These are phyloP conservation scores for Gastrolobium bilobum DNA, from an alignment of 306 rosid genomes.

Conservation along the genomic window DNA sequence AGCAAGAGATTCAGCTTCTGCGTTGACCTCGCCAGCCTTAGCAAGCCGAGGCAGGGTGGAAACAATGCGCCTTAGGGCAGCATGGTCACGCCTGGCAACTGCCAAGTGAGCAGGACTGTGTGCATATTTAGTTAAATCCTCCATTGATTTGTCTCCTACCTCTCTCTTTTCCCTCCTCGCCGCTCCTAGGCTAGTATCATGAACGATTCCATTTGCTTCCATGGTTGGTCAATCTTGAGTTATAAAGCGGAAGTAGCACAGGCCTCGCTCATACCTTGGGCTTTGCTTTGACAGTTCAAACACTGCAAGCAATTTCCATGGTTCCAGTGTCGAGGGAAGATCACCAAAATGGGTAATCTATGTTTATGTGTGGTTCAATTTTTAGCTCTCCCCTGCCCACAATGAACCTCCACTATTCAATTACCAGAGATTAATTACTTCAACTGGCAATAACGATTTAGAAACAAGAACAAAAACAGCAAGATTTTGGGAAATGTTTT, in stretches of 20 bases:
- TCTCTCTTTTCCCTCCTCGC: conserved; percentile 51
- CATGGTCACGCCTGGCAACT: conserved; percentile 79
- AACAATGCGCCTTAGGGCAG: conserved; percentile 70
- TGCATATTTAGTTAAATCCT: conserved; percentile 77
- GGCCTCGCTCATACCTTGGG: conserved; percentile 42
- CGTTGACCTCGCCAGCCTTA: conserved; percentile 84
- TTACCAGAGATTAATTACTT: conserved; percentile 40
- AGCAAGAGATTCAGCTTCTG: conserved; percentile 83
- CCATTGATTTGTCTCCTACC: conserved; percentile 61
- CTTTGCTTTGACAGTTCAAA: conserved; percentile 22
- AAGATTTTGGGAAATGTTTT: conserved; percentile 36
- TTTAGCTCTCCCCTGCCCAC: conserved; percentile 51
- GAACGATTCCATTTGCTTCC: conserved; percentile 54
- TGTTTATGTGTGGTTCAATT: conserved; percentile 2
- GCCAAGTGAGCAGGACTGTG: conserved; percentile 95
- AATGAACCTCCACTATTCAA: conserved; percentile 33
- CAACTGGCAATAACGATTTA: conserved; percentile 36
- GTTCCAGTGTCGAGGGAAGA: conserved; percentile 38
- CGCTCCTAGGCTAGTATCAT: conserved; percentile 54
- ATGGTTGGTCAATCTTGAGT: conserved; percentile 52
- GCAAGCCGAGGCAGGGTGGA: conserved; percentile 76
- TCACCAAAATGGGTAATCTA: conserved; percentile 49
- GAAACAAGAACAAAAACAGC: conserved; percentile 34
- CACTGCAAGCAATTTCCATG: conserved; percentile 41
- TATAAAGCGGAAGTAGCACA: conserved; percentile 47